These are phyloP conservation scores for Trichoderma citrinoviride DNA, from an alignment of 2,329 filamentous ascomycete genomes.

Conservation along the genomic window DNA sequence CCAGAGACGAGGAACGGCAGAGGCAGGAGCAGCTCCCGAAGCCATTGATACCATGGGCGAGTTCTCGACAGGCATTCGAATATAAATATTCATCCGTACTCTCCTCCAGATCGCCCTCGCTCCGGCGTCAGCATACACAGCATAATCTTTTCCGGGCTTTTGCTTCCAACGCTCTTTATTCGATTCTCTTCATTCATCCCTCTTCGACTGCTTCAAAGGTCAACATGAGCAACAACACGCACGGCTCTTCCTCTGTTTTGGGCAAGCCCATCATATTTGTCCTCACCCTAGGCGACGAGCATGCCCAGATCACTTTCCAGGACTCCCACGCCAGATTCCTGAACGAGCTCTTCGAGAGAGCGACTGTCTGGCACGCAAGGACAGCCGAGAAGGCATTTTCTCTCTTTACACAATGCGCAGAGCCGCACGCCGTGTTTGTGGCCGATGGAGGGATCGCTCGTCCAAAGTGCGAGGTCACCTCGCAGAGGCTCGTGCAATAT, in stretches of 20 bases:
- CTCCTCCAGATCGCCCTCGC: background rate
- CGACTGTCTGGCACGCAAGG: slow-evolving; percentile 12
- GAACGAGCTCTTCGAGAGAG: slow-evolving; percentile 19
- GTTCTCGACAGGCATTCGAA: background rate
- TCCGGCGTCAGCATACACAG: background rate
- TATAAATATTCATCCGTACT: background rate
- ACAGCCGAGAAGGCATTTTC: slow-evolving; percentile 1
- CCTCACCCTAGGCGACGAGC: slow-evolving; percentile 10
- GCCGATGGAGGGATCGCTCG: slow-evolving; percentile 12
- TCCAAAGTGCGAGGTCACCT: slow-evolving; percentile 5
- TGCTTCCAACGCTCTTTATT: background rate
- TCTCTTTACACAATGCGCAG: background rate
- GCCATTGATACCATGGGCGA: background rate
- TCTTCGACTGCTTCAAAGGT: background rate
- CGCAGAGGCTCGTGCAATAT: slow-evolving; percentile 17
- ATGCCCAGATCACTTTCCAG: slow-evolving; percentile 6
- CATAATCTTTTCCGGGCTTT: background rate
- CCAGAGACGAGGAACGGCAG: background rate
- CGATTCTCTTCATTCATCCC: background rate
- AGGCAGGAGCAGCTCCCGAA: background rate
- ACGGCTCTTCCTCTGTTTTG: slow-evolving; percentile 29
- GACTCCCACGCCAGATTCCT: slow-evolving; percentile 11
- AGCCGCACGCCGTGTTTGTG: slow-evolving; percentile 12
- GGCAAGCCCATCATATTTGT: slow-evolving; percentile 16
- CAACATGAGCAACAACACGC: background rate